These are phyloP conservation scores for Yarrowia keelungensis DNA, from an alignment of 805 yeast species.

Conservation along the genomic window DNA sequence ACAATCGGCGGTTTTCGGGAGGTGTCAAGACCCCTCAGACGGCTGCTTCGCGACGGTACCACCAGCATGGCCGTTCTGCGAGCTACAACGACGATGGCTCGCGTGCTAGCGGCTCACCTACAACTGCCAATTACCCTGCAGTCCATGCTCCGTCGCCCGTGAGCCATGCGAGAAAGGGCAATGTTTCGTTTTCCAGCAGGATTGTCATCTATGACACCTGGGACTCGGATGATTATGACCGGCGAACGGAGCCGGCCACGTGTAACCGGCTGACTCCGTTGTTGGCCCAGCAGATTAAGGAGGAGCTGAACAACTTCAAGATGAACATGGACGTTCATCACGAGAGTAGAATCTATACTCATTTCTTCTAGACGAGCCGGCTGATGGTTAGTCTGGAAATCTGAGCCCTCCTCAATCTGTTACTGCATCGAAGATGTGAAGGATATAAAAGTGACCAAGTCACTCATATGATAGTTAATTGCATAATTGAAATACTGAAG, in stretches of 20 bases:
- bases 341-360: constrained; percentile 79
- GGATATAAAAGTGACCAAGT: too few relatives aligned
- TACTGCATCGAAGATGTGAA: too few relatives aligned
- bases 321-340: constrained; percentile 84
- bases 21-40: constrained; percentile 6
- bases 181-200: constrained; percentile 75
- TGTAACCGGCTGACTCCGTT: constrained; percentile 89
- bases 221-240: constrained; percentile 82
- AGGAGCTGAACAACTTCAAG: constrained; percentile 82
- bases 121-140: neutral
- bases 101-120: neutral
- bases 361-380: constrained; percentile 61
- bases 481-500: too few relatives aligned
- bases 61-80: constrained; percentile 33
- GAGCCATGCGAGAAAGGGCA: constrained; percentile 14
- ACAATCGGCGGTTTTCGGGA: constrained; percentile 34
- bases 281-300: constrained; percentile 83
- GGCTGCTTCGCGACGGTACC: constrained; percentile 23
- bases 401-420: too few relatives aligned
- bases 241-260: constrained; percentile 91
- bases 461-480: too few relatives aligned
- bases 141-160: constrained; percentile 16
- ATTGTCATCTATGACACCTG: constrained; percentile 87
- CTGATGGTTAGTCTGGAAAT: too few relatives aligned
- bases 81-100: constrained; percentile 26